Evolutionary conservation across 768 basidiomycete genomes (phyloP).

Genomic region (Lentinula detonsa): DNA sequence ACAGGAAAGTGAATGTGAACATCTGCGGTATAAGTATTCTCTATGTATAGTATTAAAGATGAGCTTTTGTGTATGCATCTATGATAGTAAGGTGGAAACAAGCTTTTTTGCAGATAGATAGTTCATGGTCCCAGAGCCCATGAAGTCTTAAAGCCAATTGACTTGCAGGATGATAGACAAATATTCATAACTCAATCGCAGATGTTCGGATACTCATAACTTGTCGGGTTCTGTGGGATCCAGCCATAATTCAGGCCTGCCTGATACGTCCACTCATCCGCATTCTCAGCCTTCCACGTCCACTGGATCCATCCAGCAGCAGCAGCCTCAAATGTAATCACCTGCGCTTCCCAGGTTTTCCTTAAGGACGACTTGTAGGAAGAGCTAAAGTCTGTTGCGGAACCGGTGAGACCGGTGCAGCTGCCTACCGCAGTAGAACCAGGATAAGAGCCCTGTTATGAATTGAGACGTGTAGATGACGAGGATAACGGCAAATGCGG

Average conservation of each 20-base stretch:
- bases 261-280: slow-evolving; percentile 89
- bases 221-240: slow-evolving; percentile 64
- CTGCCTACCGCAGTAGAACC: slow-evolving; percentile 71
- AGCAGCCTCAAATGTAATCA: slow-evolving; percentile 57
- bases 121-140: too few species aligned
- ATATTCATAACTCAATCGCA: slow-evolving; percentile 26
- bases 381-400: slow-evolving; percentile 63
- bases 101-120: too few species aligned
- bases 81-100: too few species aligned
- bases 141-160: too few species aligned
- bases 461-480: background rate
- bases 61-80: too few species aligned
- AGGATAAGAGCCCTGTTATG: slow-evolving; percentile 38
- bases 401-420: slow-evolving; percentile 69
- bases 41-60: too few species aligned
- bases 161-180: background rate
- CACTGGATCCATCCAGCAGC: slow-evolving; percentile 73
- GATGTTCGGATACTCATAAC: slow-evolving; percentile 51
- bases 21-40: too few species aligned
- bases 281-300: slow-evolving; percentile 80
- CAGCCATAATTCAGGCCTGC: slow-evolving; percentile 68
- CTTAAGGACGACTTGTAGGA: slow-evolving; percentile 79
- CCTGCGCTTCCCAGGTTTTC: slow-evolving; percentile 82
- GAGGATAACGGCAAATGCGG: background rate
- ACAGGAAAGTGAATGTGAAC: too few species aligned